Evolutionary conservation across 1,284 basidiomycete genomes (phyloP).

Genomic region (Cryptococcus floricola): DNA sequence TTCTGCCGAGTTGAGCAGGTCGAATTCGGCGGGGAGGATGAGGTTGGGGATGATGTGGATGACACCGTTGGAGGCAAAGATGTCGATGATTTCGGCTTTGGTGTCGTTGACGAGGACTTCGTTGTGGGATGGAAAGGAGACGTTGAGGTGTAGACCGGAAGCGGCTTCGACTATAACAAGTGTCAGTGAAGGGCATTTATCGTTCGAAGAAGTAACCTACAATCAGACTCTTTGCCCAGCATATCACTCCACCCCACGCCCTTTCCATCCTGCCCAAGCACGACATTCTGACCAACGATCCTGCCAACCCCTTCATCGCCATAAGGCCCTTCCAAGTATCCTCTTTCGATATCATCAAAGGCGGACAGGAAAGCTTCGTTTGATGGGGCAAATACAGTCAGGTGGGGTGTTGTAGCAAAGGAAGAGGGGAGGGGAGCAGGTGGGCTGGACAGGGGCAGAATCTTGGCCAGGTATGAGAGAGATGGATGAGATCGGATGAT

Average conservation of each 20-base stretch:
- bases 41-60: slow-evolving; percentile 82
- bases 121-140: slow-evolving; percentile 55
- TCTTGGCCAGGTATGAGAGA: slow-evolving; percentile 62
- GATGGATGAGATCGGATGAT: slow-evolving; percentile 59
- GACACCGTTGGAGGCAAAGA: slow-evolving; percentile 89
- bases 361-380: slow-evolving; percentile 69
- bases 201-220: slow-evolving; percentile 13
- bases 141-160: slow-evolving; percentile 63
- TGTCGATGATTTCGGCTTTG: slow-evolving; percentile 63
- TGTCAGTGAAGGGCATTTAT: not conserved
- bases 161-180: slow-evolving; percentile 27
- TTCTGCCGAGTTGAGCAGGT: slow-evolving; percentile 72
- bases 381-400: slow-evolving; percentile 87
- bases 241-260: slow-evolving; percentile 39
- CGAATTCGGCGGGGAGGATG: slow-evolving; percentile 71
- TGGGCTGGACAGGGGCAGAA: slow-evolving; percentile 59
- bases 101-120: slow-evolving; percentile 64
- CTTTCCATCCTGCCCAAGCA: slow-evolving; percentile 46
- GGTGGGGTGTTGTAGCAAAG: slow-evolving; percentile 55
- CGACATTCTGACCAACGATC: slow-evolving; percentile 73
- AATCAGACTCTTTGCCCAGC: slow-evolving; percentile 23
- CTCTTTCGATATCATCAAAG: slow-evolving; percentile 63
- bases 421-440: slow-evolving; percentile 58
- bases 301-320: slow-evolving; percentile 71
- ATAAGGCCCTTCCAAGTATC: slow-evolving; percentile 81